Percentiles rank a stretch among this genome's conserved stretches.
Evolutionary conservation across 2,329 filamentous ascomycete genomes (phyloP).

Genomic region (Fusarium solani-melongenae): DNA sequence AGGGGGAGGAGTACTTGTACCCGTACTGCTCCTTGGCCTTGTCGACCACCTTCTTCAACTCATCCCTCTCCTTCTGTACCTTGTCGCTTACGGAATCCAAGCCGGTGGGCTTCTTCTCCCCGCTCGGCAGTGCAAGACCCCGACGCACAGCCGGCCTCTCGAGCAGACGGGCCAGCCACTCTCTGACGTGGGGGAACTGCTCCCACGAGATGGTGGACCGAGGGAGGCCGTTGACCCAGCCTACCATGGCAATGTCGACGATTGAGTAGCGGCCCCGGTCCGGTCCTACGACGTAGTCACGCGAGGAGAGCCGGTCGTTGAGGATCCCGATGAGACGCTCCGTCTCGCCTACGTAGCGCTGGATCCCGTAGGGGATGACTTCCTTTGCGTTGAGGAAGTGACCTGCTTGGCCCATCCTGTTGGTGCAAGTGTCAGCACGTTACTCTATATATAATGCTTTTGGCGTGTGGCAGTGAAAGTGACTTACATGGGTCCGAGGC

Average conservation of each 20-base stretch:
- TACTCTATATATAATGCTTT: neutral
- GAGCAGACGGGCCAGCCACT: conserved; percentile 78
- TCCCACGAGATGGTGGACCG: conserved; percentile 52
- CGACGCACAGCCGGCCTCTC: conserved; percentile 76
- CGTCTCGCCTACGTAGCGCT: conserved; percentile 81
- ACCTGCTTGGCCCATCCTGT: conserved; percentile 79
- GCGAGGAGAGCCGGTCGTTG: conserved; percentile 68
- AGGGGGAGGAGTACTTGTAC: conserved; percentile 60
- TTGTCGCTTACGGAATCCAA: conserved; percentile 36
- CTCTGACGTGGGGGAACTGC: conserved; percentile 78
- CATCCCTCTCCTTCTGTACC: conserved; percentile 33
- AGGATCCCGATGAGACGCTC: conserved; percentile 79
- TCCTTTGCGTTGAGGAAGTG: conserved; percentile 78
- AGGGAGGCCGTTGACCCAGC: conserved; percentile 70
- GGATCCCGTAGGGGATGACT: conserved; percentile 75
- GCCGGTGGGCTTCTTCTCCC: conserved; percentile 32
- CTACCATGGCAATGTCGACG: conserved; percentile 78
- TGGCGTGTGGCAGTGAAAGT: neutral
- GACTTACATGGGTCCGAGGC: conserved; percentile 70
- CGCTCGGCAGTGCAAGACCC: conserved; percentile 75
- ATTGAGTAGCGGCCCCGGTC: conserved; percentile 68
- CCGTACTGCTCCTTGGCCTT: conserved; percentile 58
- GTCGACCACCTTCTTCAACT: conserved; percentile 48
- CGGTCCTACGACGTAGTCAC: conserved; percentile 66
- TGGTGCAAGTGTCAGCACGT: conserved; percentile 28